A percentile compares a stretch with the other conserved stretches of the same genome.
Evolutionary conservation across 345 rosid genomes (phyloP).

Genomic region (Rhodamnia rubescens): DNA sequence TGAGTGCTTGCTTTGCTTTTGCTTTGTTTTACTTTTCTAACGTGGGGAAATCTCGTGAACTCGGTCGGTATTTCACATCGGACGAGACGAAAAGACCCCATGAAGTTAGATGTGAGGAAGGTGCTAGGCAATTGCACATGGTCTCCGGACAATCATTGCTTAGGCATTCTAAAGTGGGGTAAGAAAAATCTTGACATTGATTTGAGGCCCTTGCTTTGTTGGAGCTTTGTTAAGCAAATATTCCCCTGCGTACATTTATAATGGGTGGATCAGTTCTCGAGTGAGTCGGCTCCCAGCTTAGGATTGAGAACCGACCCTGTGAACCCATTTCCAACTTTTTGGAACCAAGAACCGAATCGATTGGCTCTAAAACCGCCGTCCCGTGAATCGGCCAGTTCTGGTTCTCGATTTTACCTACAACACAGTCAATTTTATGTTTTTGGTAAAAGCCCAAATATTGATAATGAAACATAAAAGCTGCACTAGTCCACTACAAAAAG

Average conservation of each 20-base stretch:
- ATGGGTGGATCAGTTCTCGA: background rate
- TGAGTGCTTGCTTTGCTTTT: background rate
- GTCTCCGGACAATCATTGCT: background rate
- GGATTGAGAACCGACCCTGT: background rate
- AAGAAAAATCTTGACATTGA: background rate
- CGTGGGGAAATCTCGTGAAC: background rate
- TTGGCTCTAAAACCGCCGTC: background rate
- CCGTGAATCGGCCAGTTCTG: background rate
- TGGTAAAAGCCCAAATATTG: background rate
- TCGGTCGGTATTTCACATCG: background rate
- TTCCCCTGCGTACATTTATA: background rate
- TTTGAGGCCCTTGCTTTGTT: background rate
- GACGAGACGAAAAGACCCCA: background rate
- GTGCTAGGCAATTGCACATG: background rate
- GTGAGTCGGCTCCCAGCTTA: background rate
- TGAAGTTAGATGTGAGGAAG: background rate
- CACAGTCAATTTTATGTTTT: background rate
- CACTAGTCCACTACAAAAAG: background rate
- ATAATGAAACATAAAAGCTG: background rate
- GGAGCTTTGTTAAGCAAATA: background rate
- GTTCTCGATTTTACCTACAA: background rate
- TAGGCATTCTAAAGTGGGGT: background rate
- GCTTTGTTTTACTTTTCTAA: background rate
- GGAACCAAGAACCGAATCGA: fast-evolving
- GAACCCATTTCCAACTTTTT: background rate